A percentile compares a stretch with the other conserved stretches of the same genome.
phyloP scores from a whole-genome alignment of 192 early-diverging fungal genomes.

The Jimgerdemannia flammicorona region DNA sequence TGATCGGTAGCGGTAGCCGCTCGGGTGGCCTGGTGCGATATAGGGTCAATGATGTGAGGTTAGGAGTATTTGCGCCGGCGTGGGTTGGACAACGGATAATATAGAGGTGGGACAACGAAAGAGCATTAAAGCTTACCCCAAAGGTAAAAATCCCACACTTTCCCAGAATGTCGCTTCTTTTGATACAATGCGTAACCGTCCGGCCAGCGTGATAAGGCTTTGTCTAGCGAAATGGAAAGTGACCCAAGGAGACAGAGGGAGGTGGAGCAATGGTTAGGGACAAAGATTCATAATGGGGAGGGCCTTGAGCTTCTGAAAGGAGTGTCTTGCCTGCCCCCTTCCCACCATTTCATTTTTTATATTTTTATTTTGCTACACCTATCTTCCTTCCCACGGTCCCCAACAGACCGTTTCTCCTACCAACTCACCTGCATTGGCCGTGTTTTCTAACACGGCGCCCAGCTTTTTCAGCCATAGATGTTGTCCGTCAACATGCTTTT shows the following conservation, averaged over 20 bases:
- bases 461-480: neutral
- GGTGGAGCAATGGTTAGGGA: no score
- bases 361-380: neutral
- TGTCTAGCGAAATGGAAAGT: neutral
- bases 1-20: neutral
- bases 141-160: neutral
- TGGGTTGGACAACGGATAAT: neutral
- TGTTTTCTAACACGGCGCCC: neutral
- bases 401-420: no score
- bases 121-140: neutral
- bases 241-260: no score
- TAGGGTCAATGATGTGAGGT: no score
- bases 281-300: no score
- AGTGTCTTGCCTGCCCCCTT: neutral
- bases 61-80: no score
- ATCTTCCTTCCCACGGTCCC: no score
- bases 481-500: neutral
- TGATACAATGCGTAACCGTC: neutral
- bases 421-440: neutral
- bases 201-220: neutral
- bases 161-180: neutral
- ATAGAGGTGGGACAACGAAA: neutral
- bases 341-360: neutral
- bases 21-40: neutral
- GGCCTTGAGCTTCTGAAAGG: neutral